Evolutionary conservation across 805 yeast species (phyloP).

Genomic region (Pichia nakasei): DNA sequence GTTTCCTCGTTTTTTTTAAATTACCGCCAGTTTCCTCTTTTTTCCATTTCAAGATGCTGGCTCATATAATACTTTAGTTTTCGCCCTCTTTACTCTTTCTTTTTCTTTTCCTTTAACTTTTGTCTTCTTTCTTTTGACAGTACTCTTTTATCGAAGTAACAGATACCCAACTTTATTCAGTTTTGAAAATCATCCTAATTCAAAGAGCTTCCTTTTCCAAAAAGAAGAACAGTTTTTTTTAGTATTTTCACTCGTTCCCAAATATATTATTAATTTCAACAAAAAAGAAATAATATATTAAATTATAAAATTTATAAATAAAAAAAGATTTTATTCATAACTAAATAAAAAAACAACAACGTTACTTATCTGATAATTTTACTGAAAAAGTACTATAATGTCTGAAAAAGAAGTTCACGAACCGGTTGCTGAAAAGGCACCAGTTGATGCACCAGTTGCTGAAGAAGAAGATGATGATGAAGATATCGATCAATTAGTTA

Average conservation of each 20-base stretch:
- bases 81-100: background rate
- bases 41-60: no score
- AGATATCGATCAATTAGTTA: conserved; percentile 63
- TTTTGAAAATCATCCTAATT: background rate
- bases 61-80: background rate
- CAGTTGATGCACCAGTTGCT: conserved; percentile 44
- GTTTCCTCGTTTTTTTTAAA: background rate
- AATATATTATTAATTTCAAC: no score
- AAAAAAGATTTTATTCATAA: no score
- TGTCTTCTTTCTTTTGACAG: background rate
- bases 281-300: no score
- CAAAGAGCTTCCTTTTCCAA: background rate
- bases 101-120: background rate
- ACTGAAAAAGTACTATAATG: conserved; percentile 3
- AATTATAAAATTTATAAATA: no score
- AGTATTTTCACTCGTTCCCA: background rate
- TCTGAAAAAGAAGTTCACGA: conserved; percentile 13
- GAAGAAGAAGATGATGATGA: conserved; percentile 34
- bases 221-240: background rate
- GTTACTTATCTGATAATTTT: no score
- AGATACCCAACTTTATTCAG: conserved; percentile 2
- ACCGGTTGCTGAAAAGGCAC: conserved; percentile 38
- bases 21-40: background rate
- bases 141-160: conserved; percentile 3
- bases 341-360: background rate